Evolutionary conservation across 2,329 filamentous ascomycete species (phyloP), one percentile per base, ranked within the genome.

Genomic region (Chalaropsis thielavioides): DNA sequence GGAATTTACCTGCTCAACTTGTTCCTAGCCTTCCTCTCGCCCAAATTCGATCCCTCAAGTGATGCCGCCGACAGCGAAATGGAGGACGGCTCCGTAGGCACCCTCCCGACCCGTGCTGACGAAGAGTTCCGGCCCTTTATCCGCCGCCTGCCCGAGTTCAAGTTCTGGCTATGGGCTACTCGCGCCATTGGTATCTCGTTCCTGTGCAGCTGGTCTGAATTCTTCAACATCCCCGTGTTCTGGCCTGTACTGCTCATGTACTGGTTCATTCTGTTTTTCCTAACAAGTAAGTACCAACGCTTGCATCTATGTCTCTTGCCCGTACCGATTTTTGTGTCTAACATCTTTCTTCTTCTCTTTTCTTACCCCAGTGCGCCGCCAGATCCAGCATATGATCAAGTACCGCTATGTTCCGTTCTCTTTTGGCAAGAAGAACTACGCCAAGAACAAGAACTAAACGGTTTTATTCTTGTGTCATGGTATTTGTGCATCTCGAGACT

Each of bases 311-410:
- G 1, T 24, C 7, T 43, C 27, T 44, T 62, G 6, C 24, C 24
- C 5, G 35, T 38, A 8, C 6, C 8, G 35, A 38, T 8, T 27
- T 31, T 6, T 27, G 4, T n/a, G 3, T 44, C 43, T 35, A 43
- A 59, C 31, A 49, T 13, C 19, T 17, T 58, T 41, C 64, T 64
- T 63, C 19, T 49, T 27, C 6, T 27, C 22, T 44, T 11, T 8
- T 43, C 54, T 38, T 38, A 8, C n/a, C 24, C 38, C 71, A 95
- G 91, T 99, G 94, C 86, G 94, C 77, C 90, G 94, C 81, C 94
- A 99, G 79, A 99, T 99, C 71, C 94, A 99, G 79, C 94, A 97
- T 79, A 99, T 99, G 94, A 92, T 99, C 83, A 99, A 97, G 81
- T 99, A 97, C 80, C 90, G 92, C 78, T 99, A 96, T 74, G 91